Percentiles rank a stretch among this genome's conserved stretches.
These are phyloP conservation scores for Capsicum pubescens DNA, from an alignment of 257 asterid genomes.

Conservation along the genomic window DNA sequence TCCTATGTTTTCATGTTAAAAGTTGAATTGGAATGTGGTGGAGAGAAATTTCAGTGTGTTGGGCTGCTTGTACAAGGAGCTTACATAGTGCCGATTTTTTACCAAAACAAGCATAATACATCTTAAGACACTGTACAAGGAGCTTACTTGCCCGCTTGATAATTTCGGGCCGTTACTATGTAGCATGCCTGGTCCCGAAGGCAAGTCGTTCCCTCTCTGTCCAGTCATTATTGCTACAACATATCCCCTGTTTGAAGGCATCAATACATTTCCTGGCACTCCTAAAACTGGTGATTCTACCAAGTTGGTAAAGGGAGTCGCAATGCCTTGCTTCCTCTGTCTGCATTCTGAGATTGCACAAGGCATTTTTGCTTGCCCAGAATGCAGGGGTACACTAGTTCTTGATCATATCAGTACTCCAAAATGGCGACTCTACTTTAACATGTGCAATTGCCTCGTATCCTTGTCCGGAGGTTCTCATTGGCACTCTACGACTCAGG, in stretches of 20 bases:
- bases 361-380: conserved; percentile 96
- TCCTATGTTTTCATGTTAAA: conserved; percentile 54
- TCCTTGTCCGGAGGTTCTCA: conserved; percentile 91
- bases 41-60: conserved; percentile 71
- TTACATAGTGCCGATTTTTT: too few species aligned
- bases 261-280: conserved; percentile 62
- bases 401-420: conserved; percentile 92
- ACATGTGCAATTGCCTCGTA: conserved; percentile 86
- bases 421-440: conserved; percentile 85
- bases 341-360: conserved; percentile 79
- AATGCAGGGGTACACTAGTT: conserved; percentile 83
- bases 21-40: conserved; percentile 71
- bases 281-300: conserved; percentile 53
- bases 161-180: conserved; percentile 83
- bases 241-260: conserved; percentile 84
- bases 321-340: conserved; percentile 95
- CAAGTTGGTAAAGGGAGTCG: conserved; percentile 76
- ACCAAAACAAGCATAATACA: too few species aligned
- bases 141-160: conserved; percentile 88
- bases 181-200: conserved; percentile 84
- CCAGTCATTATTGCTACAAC: conserved; percentile 77
- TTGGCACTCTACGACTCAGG: conserved; percentile 69
- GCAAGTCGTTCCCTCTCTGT: conserved; percentile 83
- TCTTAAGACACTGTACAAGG: conserved; percentile 60
- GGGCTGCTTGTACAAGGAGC: conserved; percentile 41